Evolutionary conservation across 2,329 filamentous ascomycete genomes (phyloP).

Genomic region (Ophiosphaerella herpotricha): DNA sequence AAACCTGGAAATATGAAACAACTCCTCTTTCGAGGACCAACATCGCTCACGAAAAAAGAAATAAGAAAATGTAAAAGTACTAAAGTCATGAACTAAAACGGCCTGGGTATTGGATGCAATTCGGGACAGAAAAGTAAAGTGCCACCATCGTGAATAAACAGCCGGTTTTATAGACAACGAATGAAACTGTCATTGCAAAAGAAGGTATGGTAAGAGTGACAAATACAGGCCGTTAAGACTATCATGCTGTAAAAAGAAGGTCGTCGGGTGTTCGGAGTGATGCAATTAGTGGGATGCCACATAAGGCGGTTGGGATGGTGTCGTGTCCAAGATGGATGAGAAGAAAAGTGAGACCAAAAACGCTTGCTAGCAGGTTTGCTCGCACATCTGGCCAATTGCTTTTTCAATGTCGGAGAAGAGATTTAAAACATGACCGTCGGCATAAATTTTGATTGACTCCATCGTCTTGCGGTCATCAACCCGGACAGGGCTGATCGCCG

Average conservation of each 20-base stretch:
- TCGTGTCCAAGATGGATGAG: slow-evolving; percentile 8
- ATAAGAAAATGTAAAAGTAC: slow-evolving; percentile 19
- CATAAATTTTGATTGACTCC: slow-evolving; percentile 51
- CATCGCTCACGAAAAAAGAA: slow-evolving; percentile 14
- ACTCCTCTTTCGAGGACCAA: slow-evolving; percentile 18
- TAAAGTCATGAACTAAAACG: slow-evolving; percentile 20
- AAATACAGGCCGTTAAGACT: slow-evolving; percentile 33
- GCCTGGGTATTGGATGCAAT: slow-evolving; percentile 36
- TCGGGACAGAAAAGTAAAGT: slow-evolving; percentile 16
- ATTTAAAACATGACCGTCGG: slow-evolving; percentile 48
- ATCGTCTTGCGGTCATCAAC: slow-evolving; percentile 44
- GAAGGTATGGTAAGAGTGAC: slow-evolving; percentile 19
- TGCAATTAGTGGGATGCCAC: slow-evolving; percentile 28
- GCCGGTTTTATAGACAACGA: slow-evolving; percentile 5
- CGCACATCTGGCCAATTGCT: slow-evolving; percentile 50
- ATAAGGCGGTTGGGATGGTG: slow-evolving; percentile 16
- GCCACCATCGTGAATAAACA: slow-evolving; percentile 7
- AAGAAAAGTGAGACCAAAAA: neutral
- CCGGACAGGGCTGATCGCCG: slow-evolving; percentile 37
- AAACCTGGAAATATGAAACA: slow-evolving; percentile 33
- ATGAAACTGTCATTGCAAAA: slow-evolving; percentile 10
- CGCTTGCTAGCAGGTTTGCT: slow-evolving; percentile 40
- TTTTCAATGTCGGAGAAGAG: slow-evolving; percentile 50
- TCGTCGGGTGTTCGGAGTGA: slow-evolving; percentile 14
- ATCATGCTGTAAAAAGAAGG: slow-evolving; percentile 21